Percentiles rank a stretch among this genome's conserved stretches.
phyloP scores from a whole-genome alignment of 805 yeast genomes.

The Wickerhamiella qilinensis region DNA sequence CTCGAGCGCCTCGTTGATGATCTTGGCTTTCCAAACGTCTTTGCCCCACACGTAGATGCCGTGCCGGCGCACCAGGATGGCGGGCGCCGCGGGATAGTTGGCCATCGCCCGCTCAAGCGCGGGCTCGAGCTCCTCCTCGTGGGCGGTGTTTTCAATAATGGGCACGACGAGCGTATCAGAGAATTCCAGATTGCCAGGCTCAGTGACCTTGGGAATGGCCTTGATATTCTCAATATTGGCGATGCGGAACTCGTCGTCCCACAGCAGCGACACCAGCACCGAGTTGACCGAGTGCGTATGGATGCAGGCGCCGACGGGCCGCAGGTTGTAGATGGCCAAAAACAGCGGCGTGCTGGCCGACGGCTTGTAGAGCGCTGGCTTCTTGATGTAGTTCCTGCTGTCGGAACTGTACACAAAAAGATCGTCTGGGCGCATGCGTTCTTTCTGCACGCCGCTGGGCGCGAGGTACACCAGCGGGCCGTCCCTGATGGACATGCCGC shows the following conservation, averaged over 20 bases:
- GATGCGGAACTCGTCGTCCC: constrained; percentile 55
- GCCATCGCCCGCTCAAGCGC: constrained; percentile 45
- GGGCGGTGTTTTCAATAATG: constrained; percentile 79
- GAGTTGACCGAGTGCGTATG: constrained; percentile 90
- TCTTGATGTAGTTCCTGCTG: constrained; percentile 34
- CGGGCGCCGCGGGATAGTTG: constrained; percentile 64
- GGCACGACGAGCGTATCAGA: constrained; percentile 71
- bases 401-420: constrained; percentile 59
- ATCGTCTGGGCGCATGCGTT: constrained; percentile 64
- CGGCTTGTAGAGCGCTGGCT: constrained; percentile 62
- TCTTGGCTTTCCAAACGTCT: constrained; percentile 79
- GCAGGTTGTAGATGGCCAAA: constrained; percentile 46
- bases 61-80: constrained; percentile 81
- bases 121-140: constrained; percentile 62
- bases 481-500: constrained; percentile 69
- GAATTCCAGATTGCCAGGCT: constrained; percentile 53
- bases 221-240: constrained; percentile 81
- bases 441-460: constrained; percentile 95
- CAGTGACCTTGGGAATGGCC: constrained; percentile 60
- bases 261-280: constrained; percentile 60
- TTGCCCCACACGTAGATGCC: constrained; percentile 98
- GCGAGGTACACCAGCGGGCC: constrained; percentile 52
- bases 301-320: constrained; percentile 76
- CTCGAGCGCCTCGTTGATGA: constrained; percentile 85
- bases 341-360: constrained; percentile 89